Evolutionary conservation across 345 rosid genomes (phyloP), one percentile per base, ranked within the genome.

Genomic region (Dovyalis caffra): DNA sequence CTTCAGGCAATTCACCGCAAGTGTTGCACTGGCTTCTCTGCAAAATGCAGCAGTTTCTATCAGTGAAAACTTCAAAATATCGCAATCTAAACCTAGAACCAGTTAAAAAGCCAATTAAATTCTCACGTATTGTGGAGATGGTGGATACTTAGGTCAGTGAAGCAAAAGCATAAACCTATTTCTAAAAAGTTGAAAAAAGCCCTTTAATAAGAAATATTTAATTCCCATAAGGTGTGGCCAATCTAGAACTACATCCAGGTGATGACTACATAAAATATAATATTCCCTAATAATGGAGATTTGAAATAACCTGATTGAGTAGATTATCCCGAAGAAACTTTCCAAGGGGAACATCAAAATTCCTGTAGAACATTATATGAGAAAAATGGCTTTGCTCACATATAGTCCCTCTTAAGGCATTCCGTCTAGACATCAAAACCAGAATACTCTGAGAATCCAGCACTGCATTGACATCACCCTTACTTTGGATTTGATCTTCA

Each of bases 311-410:
- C 97, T 93, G 98, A 82, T 84, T 86, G 61, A 95, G 89, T 82
- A 95, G 77, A 74, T 89, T 90, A 69, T 91, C 91, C 47, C 74
- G 89, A 66, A 95, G 92, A 87, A 95, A 95, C 81, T 71, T 91
- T 66, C 97, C 95, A 56, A 95, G 89, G 57, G 98, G 98, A 71
- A 89, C 78, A 82, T 95, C 99, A 53, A 87, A 95, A 81, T 90
- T 87, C 81, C 76, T 88, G 87, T 95, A 95, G 88, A 93, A 95
- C 83, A 86, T 85, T 61, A 95, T 95, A 78, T 91, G 99, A 72
- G 97, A 93, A 82, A 93, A 92, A 87, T 84, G 99, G 85, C 91
- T 93, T 78, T 93, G 97, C 80, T 91, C 91, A 74, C 99, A 95
- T 40, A 91, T 78, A 68, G 81, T 86, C 73, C 97, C 97, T 76